Conservation (phyloP, 108 stramenopile genomes). For the Thalassiosira profunda region DNA sequence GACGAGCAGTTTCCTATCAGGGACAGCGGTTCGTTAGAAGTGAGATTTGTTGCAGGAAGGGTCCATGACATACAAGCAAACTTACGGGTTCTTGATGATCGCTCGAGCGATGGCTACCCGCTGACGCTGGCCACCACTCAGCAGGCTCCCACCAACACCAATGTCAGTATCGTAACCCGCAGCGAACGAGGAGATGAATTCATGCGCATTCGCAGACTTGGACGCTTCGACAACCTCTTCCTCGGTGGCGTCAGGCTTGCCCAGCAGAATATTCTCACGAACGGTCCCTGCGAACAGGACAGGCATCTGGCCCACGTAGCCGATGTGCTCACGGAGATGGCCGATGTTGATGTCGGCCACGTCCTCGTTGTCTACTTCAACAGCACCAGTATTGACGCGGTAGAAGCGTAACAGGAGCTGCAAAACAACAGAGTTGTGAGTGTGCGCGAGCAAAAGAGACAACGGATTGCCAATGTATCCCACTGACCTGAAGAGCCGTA, state of each 20-base stretch:
- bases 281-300: constrained; percentile 65
- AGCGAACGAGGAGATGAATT: constrained; percentile 57
- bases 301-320: constrained; percentile 73
- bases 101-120: constrained; percentile 91
- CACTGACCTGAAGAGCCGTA: constrained; percentile 63
- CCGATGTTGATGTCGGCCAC: constrained; percentile 41
- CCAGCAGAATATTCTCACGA: constrained; percentile 67
- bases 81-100: constrained; percentile 29
- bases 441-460: too few relatives aligned
- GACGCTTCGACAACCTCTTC: constrained; percentile 40
- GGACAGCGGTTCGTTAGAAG: background rate
- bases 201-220: constrained; percentile 43
- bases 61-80: too few relatives aligned
- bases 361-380: constrained; percentile 51
- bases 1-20: constrained; percentile 57
- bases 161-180: constrained; percentile 52
- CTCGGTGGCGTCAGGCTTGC: constrained; percentile 34
- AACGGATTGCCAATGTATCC: too few relatives aligned
- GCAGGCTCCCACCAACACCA: constrained; percentile 65
- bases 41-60: too few relatives aligned
- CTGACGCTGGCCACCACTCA: constrained; percentile 94
- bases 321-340: constrained; percentile 53
- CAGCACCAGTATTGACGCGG: constrained; percentile 24
- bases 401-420: constrained; percentile 56
- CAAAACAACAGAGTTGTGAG: too few relatives aligned